Evolutionary conservation across 805 yeast species (phyloP).

Genomic region (Barnettozyma californica): DNA sequence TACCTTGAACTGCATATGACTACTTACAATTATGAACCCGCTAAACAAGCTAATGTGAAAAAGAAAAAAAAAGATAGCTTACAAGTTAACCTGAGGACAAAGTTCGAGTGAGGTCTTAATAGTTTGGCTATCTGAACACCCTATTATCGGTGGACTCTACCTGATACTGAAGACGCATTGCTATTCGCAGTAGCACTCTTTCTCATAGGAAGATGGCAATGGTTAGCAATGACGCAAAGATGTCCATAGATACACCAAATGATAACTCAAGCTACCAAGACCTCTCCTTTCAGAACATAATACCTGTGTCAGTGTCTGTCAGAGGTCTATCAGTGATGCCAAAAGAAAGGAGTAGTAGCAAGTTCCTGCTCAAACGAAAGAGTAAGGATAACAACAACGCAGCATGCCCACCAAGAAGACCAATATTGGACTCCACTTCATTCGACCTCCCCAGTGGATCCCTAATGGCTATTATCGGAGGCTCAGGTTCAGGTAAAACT

Average conservation of each 20-base stretch:
- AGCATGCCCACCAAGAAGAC: not conserved
- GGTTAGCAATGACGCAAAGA: not conserved
- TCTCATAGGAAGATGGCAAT: not conserved
- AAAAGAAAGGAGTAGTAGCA: not conserved
- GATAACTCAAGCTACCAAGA: not conserved
- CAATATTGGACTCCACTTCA: conserved; percentile 35
- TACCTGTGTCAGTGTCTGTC: conserved; percentile 8
- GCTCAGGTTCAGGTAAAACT: conserved; percentile 86
- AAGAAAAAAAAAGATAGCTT: no score
- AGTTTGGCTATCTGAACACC: no score
- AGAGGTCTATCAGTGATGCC: conserved; percentile 7
- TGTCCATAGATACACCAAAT: not conserved
- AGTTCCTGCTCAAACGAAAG: not conserved
- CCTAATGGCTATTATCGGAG: conserved; percentile 80
- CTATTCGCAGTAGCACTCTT: no score
- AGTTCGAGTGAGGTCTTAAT: no score
- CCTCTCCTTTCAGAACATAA: conserved; percentile 6
- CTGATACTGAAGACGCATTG: no score
- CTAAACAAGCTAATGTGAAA: no score
- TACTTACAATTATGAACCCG: no score
- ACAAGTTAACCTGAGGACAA: no score
- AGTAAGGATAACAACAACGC: not conserved
- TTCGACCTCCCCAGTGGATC: conserved; percentile 60
- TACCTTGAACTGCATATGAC: no score
- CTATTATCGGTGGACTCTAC: no score